Evolutionary conservation across 108 stramenopile genomes (phyloP).

Genomic region (Pseudonitzschia multistriata): DNA sequence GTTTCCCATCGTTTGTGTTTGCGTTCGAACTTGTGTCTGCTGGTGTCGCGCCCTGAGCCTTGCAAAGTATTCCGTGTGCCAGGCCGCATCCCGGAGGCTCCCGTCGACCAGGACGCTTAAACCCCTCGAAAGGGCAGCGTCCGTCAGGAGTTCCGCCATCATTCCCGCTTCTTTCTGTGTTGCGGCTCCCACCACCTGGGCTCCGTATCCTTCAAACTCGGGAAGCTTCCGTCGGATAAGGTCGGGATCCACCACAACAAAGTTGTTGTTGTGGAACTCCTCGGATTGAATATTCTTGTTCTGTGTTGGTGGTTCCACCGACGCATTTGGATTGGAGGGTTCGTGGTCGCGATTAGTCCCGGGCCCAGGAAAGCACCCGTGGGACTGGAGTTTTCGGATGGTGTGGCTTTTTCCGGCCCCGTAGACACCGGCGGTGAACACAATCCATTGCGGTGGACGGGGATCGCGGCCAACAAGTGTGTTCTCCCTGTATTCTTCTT

Average conservation of each 20-base stretch:
- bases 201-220: slow-evolving; percentile 56
- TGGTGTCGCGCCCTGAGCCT: slow-evolving; percentile 29
- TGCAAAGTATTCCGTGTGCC: slow-evolving; percentile 74
- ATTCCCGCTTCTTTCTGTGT: slow-evolving; percentile 72
- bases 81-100: slow-evolving; percentile 64
- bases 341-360: too few species aligned
- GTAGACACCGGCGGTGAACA: slow-evolving; percentile 87
- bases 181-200: slow-evolving; percentile 47
- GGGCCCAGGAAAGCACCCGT: slow-evolving; percentile 65
- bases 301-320: too few species aligned
- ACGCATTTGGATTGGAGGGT: too few species aligned
- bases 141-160: slow-evolving; percentile 66
- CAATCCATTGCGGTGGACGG: slow-evolving; percentile 41
- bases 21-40: too few species aligned
- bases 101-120: slow-evolving; percentile 87
- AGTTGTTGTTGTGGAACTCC: too few species aligned
- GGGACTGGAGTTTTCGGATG: slow-evolving; percentile 41
- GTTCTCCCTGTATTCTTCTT: neutral
- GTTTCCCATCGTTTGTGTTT: neutral
- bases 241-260: slow-evolving; percentile 70
- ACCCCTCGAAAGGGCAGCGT: slow-evolving; percentile 51
- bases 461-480: too few species aligned
- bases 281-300: too few species aligned
- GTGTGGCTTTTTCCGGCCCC: slow-evolving; percentile 81
- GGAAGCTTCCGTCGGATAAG: slow-evolving; percentile 60